Evolutionary conservation across 331 rosid species (phyloP), one percentile per base, ranked within the genome.

Genomic region (Erythrophleum ivorense): DNA sequence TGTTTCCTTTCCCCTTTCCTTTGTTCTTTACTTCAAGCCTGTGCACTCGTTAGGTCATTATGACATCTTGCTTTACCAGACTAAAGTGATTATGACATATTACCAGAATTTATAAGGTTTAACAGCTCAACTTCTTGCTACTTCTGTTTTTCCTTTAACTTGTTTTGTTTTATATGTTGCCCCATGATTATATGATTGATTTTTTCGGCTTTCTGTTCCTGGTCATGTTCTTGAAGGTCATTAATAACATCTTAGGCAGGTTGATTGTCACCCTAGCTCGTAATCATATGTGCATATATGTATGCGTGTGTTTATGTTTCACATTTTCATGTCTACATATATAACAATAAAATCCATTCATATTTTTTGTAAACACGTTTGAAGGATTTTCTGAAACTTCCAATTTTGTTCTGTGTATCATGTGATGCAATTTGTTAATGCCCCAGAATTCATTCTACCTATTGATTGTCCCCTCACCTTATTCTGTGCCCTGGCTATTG

Each of bases 1-100:
- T 48, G 15, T 74, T 67, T 63, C 82, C 75, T 38, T 69, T 46
- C 50, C 53, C 11, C 70, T 64, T 83, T 54, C 16, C 38, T 68
- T 74, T 57, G 14, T 58, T 41, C 40, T 74, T 21, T 74, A 16
- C 31, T 68, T 74, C 34, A 36, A 36, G 15, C 7, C 14, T 52
- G 15, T 48, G 29, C 12, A 15, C 16, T 77, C 11, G 59, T 68
- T n/a, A 14, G 40, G 69, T 46, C 77, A 70, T 69, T 21, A 4
- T 60, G 60, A 5, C 12, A 18, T 52, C 12, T 43, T 69, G 29
- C 38, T 43, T 65, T 77, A 52, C 75, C 29, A 62, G 41, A 55
- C 76, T 54, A 6, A 71, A 31, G 3, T 73, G 24, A 16, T 54
- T 77, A 73, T 52, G 53, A 66, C 69, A 72, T 29, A 65, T 54